Conservation (phyloP, 75 land plant species). For the Pinus albicaulis region DNA sequence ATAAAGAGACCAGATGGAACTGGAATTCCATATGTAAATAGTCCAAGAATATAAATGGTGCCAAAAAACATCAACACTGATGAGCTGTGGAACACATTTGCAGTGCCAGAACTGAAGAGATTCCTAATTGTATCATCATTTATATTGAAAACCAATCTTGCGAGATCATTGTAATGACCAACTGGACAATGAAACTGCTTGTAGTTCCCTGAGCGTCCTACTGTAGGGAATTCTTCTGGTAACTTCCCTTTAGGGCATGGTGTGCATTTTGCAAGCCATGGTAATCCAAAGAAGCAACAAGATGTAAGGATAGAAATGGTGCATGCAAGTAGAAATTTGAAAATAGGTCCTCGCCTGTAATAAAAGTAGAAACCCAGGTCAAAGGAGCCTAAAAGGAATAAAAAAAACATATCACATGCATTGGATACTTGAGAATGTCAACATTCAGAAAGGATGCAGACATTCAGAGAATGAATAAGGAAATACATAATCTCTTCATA, state of each 20-base stretch:
- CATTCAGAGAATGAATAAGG: neutral
- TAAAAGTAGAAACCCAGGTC: neutral
- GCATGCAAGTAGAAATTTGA: slow-evolving; percentile 56
- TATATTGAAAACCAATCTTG: slow-evolving; percentile 82
- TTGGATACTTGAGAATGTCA: neutral
- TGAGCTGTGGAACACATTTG: slow-evolving; percentile 41
- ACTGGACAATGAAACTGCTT: slow-evolving; percentile 82
- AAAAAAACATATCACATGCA: neutral
- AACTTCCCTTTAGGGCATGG: slow-evolving; percentile 61
- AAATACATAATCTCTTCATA: neutral
- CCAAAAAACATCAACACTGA: slow-evolving; percentile 69
- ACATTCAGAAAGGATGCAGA: neutral
- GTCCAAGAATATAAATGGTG: slow-evolving; percentile 58
- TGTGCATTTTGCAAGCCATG: slow-evolving; percentile 82
- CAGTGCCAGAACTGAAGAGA: slow-evolving; percentile 68
- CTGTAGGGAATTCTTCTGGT: slow-evolving; percentile 71
- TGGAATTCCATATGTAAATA: slow-evolving; percentile 83
- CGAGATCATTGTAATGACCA: slow-evolving; percentile 91
- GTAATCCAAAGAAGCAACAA: slow-evolving; percentile 75
- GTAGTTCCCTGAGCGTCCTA: slow-evolving; percentile 80
- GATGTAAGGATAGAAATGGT: slow-evolving; percentile 63
- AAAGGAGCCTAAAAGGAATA: neutral
- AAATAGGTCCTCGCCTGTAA: slow-evolving; percentile 46
- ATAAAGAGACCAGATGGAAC: slow-evolving; percentile 82
- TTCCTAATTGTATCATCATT: slow-evolving; percentile 90